Evolutionary conservation across 305 asterid species (phyloP).

Genomic region (Solanum chacoense): DNA sequence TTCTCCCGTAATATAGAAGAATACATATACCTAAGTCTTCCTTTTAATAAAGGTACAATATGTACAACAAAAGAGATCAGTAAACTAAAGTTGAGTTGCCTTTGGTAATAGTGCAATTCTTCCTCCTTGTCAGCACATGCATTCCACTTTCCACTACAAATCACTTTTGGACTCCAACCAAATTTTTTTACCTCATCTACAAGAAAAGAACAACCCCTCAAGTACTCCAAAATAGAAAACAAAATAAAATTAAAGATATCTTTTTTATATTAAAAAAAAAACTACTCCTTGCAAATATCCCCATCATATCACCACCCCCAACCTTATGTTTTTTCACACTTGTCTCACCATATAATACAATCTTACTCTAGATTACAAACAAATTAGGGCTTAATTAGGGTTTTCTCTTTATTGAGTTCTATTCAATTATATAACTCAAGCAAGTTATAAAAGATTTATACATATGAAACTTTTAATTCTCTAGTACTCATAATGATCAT

Average conservation of each 20-base stretch:
- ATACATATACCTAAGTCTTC: not conserved
- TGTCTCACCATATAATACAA: not conserved
- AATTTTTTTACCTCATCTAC: constrained; percentile 37
- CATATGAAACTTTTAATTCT: not conserved
- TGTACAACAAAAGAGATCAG: not conserved
- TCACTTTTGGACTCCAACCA: constrained; percentile 37
- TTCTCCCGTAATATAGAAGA: not conserved
- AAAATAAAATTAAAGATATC: not conserved
- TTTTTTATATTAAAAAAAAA: not conserved
- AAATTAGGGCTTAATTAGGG: not conserved
- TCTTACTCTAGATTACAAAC: not conserved
- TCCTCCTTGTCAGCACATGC: constrained; percentile 75
- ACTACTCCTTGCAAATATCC: not conserved
- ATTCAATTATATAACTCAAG: not conserved
- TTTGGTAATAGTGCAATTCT: constrained; percentile 47
- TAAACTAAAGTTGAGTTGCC: constrained; percentile 55
- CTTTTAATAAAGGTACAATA: not conserved
- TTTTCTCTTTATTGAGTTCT: not conserved
- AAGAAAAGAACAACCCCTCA: constrained; percentile 53
- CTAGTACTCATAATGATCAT: not conserved
- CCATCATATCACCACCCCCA: not conserved
- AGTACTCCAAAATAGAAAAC: not conserved
- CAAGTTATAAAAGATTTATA: not conserved
- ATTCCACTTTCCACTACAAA: constrained; percentile 65
- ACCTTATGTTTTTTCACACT: not conserved